phyloP scores from a whole-genome alignment of 352 stramenopile species.

The Phytophthora constricta region DNA sequence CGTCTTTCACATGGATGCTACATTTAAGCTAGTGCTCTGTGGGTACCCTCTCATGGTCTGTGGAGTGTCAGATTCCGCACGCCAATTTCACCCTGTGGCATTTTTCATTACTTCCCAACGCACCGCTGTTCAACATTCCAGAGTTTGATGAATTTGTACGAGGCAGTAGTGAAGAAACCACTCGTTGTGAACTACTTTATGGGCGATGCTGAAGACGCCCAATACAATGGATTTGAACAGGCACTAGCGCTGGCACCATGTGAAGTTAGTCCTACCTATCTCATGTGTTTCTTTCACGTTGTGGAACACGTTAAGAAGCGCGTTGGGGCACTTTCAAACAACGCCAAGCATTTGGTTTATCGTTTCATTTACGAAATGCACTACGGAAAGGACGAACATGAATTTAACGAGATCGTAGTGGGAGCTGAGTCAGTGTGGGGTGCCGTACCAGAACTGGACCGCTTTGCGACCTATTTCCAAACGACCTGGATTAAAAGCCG shows the following conservation, averaged over 20 bases:
- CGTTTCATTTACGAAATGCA: slow-evolving; percentile 27
- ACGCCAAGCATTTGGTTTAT: slow-evolving; percentile 6
- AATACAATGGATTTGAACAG: not conserved
- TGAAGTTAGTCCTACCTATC: not conserved
- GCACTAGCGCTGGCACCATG: not conserved
- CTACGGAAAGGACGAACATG: slow-evolving; percentile 6
- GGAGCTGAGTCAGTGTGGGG: not conserved
- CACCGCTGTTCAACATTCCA: not conserved
- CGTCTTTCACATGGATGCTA: not conserved
- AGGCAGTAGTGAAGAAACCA: not conserved
- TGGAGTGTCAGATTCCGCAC: not conserved
- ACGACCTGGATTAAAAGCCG: not conserved
- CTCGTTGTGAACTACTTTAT: not conserved
- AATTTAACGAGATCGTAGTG: not conserved
- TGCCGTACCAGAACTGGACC: not conserved
- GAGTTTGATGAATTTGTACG: not conserved
- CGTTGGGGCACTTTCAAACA: not conserved
- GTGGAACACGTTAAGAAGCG: slow-evolving; percentile 32
- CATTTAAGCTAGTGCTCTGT: not conserved
- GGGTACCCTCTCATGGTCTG: not conserved
- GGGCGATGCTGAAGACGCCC: not conserved
- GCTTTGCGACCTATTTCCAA: not conserved
- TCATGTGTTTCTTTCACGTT: slow-evolving; percentile 41
- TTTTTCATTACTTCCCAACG: not conserved
- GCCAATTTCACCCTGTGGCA: not conserved